Evolutionary conservation across 2,329 filamentous ascomycete species (phyloP).

Genomic region (Aspergillus awamori): DNA sequence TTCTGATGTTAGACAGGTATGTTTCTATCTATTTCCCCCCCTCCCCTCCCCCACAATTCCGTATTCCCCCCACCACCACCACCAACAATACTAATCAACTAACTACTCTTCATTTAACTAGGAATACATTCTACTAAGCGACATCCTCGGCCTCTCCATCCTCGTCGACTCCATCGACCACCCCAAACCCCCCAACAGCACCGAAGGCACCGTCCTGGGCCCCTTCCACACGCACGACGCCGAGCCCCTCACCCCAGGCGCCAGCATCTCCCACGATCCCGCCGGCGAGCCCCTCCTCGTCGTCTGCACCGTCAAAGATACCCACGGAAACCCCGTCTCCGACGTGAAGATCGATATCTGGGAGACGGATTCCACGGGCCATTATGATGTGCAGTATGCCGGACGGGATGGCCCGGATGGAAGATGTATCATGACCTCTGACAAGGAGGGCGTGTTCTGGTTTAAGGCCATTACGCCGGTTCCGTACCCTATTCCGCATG

Average conservation of each 20-base stretch:
- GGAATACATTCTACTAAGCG: constrained; percentile 82
- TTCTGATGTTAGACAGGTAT: constrained; percentile 70
- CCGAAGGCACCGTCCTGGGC: constrained; percentile 78
- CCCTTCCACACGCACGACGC: constrained; percentile 85
- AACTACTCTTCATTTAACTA: background rate
- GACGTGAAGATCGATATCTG: constrained; percentile 78
- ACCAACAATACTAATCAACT: no score
- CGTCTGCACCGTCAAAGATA: constrained; percentile 72
- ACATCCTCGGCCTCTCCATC: constrained; percentile 76
- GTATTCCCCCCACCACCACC: no score
- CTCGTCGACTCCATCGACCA: constrained; percentile 83
- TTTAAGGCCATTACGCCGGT: constrained; percentile 85
- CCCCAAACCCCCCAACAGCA: constrained; percentile 70
- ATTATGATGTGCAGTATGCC: constrained; percentile 79
- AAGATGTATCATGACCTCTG: constrained; percentile 69
- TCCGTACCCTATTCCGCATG: constrained; percentile 80
- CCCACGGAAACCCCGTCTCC: constrained; percentile 62
- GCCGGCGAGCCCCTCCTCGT: constrained; percentile 71
- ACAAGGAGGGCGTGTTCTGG: constrained; percentile 76
- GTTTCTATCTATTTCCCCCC: constrained; percentile 18
- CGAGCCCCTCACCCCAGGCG: constrained; percentile 57
- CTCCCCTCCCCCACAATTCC: no score
- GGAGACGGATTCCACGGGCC: constrained; percentile 80
- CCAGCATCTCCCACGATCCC: constrained; percentile 67
- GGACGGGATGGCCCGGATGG: constrained; percentile 68